Evolutionary conservation across 2,329 filamentous ascomycete genomes (phyloP).

Genomic region (Beauveria bassiana): DNA sequence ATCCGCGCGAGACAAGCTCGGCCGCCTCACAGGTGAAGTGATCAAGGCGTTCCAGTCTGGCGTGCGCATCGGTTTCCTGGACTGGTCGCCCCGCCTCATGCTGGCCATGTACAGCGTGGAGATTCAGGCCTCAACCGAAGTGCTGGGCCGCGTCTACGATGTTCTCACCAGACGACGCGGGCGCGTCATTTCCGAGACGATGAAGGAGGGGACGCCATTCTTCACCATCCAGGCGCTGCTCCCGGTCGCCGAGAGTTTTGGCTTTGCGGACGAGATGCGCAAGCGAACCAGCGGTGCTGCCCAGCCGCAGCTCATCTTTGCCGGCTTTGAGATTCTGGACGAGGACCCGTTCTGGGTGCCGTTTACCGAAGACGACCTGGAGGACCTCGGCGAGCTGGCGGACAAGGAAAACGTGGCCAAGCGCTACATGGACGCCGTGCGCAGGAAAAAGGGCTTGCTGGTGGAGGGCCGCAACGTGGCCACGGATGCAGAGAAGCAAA

Average conservation of each 20-base stretch:
- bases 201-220: conserved; percentile 93
- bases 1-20: conserved; percentile 58
- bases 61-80: conserved; percentile 80
- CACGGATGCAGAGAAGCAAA: conserved; percentile 87
- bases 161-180: conserved; percentile 94
- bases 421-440: conserved; percentile 86
- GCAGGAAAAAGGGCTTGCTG: conserved; percentile 78
- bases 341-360: conserved; percentile 98
- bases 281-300: conserved; percentile 88
- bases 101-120: conserved; percentile 98
- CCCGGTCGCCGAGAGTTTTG: conserved; percentile 91
- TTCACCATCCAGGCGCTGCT: conserved; percentile 87
- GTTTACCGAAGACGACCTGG: conserved; percentile 89
- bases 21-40: conserved; percentile 82
- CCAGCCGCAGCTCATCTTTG: conserved; percentile 86
- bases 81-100: conserved; percentile 93
- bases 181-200: conserved; percentile 77
- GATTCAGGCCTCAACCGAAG: conserved; percentile 93
- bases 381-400: conserved; percentile 89
- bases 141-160: conserved; percentile 89
- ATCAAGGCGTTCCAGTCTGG: conserved; percentile 81
- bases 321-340: conserved; percentile 86
- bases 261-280: conserved; percentile 92
- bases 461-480: conserved; percentile 71
- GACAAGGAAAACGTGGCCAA: conserved; percentile 95